A percentile compares a stretch with the other conserved stretches of the same genome.
Conservation (phyloP, 805 yeast species). For the Aciculoconidium aculeatum region DNA sequence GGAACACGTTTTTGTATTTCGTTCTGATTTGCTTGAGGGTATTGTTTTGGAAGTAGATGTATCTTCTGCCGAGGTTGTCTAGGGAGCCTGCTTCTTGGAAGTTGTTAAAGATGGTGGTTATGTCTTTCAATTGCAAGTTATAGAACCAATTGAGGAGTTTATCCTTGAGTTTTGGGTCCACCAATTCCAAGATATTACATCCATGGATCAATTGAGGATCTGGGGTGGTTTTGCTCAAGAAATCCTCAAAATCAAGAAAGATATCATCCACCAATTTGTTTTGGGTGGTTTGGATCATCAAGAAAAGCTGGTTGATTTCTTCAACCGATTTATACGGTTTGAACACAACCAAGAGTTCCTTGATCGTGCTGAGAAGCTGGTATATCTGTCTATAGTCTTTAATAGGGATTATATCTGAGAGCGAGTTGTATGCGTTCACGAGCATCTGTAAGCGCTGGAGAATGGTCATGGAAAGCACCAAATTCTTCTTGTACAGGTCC, state of each 20-base stretch:
- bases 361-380: conserved; percentile 61
- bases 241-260: conserved; percentile 62
- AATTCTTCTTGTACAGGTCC: conserved; percentile 78
- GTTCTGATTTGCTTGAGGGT: conserved; percentile 55
- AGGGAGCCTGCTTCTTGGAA: conserved; percentile 92
- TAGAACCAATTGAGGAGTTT: conserved; percentile 71
- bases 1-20: conserved; percentile 52
- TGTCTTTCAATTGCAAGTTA: conserved; percentile 63
- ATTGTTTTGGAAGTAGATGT: conserved; percentile 65
- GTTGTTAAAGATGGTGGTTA: conserved; percentile 65
- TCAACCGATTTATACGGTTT: conserved; percentile 77
- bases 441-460: conserved; percentile 85
- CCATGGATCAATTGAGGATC: conserved; percentile 47
- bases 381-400: conserved; percentile 52
- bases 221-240: conserved; percentile 24
- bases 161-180: conserved; percentile 49
- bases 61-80: conserved; percentile 80
- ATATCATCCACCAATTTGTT: conserved; percentile 61
- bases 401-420: conserved; percentile 41
- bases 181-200: conserved; percentile 64
- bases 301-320: conserved; percentile 64
- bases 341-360: conserved; percentile 67
- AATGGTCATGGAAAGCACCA: conserved; percentile 80
- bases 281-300: conserved; percentile 54
- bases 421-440: conserved; percentile 62